Evolutionary conservation across 228 moss, liverwort and hornwort species (phyloP), one percentile per base, ranked within the genome.

Genomic region (Sphagnum fallax): DNA sequence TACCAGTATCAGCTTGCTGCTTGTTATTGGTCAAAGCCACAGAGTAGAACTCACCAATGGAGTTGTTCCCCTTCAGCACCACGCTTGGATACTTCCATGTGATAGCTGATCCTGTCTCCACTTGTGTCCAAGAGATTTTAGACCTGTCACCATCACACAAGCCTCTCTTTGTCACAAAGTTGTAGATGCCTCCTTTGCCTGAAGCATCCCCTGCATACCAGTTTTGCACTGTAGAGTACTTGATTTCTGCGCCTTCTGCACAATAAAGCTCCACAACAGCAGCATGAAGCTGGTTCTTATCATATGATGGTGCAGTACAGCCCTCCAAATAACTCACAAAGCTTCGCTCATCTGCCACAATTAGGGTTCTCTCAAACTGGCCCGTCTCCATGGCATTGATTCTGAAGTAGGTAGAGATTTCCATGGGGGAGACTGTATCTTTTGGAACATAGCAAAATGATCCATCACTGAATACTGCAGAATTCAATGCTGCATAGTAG

Each of bases 51-150:
- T 96, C 96, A n/a, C 96, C 96, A 52, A 96, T 73, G 0, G 96
- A 89, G 53, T 91, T 88, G 67, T 96, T 82, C 2, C 96, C 96
- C 78, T 92, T 96, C 73, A 96, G 74, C 51, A 96, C 80, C 8
- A 96, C 96, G 58, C 96, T 96, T 5, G 96, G 96, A 51, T 96
- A 96, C 55, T 96, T 96, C 96, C 96, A 96, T 0, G 96, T 96
- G 9, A 96, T 96, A 0, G 96, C 96, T n/a, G 96, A 96, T 16
- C 96, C 96, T 5, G 96, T 96, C 77, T 96, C 92, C 49, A 96
- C 96, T 80, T 96, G 96, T 4, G 96, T 96, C 96, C 96, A 96
- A 5, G 96, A 96, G 14, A 96, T 96, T 66, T 92, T 91, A 8
- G 96, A 92, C 10, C 77, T 72, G 5, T 81, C 83, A 13, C 96